These are phyloP conservation scores for Aspergillus kassunensis DNA, from an alignment of 495 filamentous ascomycete species.

Conservation along the genomic window DNA sequence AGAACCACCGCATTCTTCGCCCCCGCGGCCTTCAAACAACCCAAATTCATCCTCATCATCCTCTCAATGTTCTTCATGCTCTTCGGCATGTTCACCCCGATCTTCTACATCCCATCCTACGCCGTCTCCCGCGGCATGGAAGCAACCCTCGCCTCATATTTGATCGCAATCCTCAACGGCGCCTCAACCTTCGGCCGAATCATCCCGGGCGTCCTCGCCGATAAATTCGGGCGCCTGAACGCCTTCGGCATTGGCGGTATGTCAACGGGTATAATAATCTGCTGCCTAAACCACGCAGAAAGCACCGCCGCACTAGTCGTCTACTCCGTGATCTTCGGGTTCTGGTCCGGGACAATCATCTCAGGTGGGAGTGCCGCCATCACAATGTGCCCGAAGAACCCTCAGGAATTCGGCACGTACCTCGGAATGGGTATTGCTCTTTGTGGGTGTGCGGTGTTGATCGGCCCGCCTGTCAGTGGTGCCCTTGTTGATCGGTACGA, in stretches of 20 bases:
- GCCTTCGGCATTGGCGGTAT: constrained; percentile 12
- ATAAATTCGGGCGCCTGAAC: constrained; percentile 26
- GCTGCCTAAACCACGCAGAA: constrained; percentile 46
- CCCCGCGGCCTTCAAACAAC: constrained; percentile 11
- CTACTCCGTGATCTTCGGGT: constrained; percentile 54
- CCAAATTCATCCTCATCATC: constrained; percentile 14
- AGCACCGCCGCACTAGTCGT: constrained; percentile 45
- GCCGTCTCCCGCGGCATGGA: constrained; percentile 19
- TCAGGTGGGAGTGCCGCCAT: constrained; percentile 31
- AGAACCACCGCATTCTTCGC: constrained; percentile 12
- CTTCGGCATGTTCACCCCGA: constrained; percentile 20
- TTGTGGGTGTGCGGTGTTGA: constrained; percentile 19
- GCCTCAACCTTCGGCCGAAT: constrained; percentile 26
- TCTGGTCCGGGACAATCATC: constrained; percentile 53
- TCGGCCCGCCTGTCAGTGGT: constrained; percentile 28
- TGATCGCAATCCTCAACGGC: constrained; percentile 27
- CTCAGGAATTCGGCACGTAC: constrained; percentile 51
- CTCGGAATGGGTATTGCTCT: constrained; percentile 23
- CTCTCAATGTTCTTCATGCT: constrained; percentile 22
- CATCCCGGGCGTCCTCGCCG: constrained; percentile 23
- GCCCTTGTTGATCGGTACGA: constrained; percentile 15
- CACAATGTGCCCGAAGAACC: constrained; percentile 9
- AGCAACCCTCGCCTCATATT: constrained; percentile 18
- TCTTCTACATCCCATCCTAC: constrained; percentile 27
- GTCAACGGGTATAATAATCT: constrained; percentile 17